A percentile compares a stretch with the other conserved stretches of the same genome.
phyloP scores from a whole-genome alignment of 2,329 filamentous ascomycete genomes.

The Calonectria honghensis region DNA sequence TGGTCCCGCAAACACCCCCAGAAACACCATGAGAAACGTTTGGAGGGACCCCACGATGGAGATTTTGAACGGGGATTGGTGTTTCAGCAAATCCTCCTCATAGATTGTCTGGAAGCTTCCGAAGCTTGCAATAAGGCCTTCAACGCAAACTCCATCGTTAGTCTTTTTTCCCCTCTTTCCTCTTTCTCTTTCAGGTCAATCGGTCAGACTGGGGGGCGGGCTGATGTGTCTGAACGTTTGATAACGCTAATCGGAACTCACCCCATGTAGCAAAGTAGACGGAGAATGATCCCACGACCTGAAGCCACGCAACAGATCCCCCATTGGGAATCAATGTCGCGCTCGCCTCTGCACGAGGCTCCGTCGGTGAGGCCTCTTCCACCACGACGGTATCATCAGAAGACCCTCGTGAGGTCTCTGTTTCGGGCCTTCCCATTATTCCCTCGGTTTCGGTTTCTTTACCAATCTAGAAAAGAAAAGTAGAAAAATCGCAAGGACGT shows the following conservation, averaged over 20 bases:
- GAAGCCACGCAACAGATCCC: slow-evolving; percentile 49
- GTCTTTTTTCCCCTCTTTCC: neutral
- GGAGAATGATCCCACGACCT: slow-evolving; percentile 49
- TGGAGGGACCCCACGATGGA: slow-evolving; percentile 50
- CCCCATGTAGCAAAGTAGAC: slow-evolving; percentile 54
- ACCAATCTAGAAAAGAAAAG: neutral
- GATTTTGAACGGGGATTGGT: slow-evolving; percentile 46
- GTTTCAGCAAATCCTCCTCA: slow-evolving; percentile 37
- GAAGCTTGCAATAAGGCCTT: slow-evolving; percentile 50
- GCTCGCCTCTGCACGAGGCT: neutral
- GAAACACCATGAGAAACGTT: slow-evolving; percentile 51
- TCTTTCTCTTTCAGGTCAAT: neutral
- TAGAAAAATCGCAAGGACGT: neutral
- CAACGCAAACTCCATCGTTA: neutral
- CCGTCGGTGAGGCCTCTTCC: neutral
- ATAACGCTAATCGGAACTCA: slow-evolving; percentile 24
- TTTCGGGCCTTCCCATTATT: slow-evolving; percentile 4
- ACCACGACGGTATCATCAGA: slow-evolving; percentile 3
- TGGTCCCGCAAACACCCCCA: slow-evolving; percentile 48
- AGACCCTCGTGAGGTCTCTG: slow-evolving; percentile 2
- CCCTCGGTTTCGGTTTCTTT: neutral
- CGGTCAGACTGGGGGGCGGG: neutral
- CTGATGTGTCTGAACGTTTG: neutral
- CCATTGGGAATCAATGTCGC: slow-evolving; percentile 38
- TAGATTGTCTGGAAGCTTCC: slow-evolving; percentile 54